Base-by-base conservation (phyloP, 2,329 filamentous ascomycete species). In the Lasiodiplodia theobromae region DNA sequence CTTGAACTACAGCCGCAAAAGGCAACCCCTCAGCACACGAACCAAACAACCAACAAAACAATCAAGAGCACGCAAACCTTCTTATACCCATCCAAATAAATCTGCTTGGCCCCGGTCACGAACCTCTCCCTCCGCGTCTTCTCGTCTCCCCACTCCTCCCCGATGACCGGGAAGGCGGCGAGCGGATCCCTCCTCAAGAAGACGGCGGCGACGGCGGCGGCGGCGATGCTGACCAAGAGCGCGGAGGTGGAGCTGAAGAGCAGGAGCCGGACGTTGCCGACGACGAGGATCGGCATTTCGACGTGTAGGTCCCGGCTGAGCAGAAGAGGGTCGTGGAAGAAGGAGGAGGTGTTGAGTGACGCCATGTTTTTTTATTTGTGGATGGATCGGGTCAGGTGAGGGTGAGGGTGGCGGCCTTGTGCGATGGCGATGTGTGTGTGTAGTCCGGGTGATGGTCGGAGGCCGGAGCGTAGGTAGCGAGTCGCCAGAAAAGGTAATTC, bases 1-100 rank as follows among this genome's bases (percentile, higher is more conserved):
- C 66, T 74, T 77, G 71, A 77, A 79, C 75, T 77, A 63, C 18
- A 2, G 1, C n/a, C 14, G 31, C 14, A 60, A 74, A 6, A 76
- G 66, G 38, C 40, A 11, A 7, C 28, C 25, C 8, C 10, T 12
- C 37, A 11, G 23, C n/a, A 21, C n/a, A 37, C 18, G 25, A 11
- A 54, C 23, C 38, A 4, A 3, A 12, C 16, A 40, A 14, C 16
- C 40, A n/a, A 6, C 40, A 44, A 44, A 16, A 5, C 4, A 8
- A 44, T 18, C 21, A 44, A n/a, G 40, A 11, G 38, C 21, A n/a
- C 23, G 40, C 63, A 47, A 54, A 76, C 76, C 68, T 76, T 76
- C 28, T 71, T 31, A 68, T 78, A 76, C 12, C 76, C 77, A 4
- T 76, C 71, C 23, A 47, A 38, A 49, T 77, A 78, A 23, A 78